phyloP scores from a whole-genome alignment of 2,329 filamentous ascomycete genomes.

The Balansia obtecta region DNA sequence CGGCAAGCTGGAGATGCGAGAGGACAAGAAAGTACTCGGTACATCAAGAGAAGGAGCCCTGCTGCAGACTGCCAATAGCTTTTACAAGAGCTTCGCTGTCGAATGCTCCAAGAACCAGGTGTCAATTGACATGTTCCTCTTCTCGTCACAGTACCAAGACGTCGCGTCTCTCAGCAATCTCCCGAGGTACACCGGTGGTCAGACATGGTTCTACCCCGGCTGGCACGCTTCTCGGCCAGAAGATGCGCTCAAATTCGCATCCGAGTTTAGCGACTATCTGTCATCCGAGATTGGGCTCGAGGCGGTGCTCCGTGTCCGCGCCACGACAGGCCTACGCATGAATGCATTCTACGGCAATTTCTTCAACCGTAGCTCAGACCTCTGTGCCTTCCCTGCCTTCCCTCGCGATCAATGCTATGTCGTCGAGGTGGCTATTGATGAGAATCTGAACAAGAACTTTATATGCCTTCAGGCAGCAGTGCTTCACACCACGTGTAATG shows the following conservation, averaged over 20 bases:
- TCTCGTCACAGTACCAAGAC: slow-evolving; percentile 92
- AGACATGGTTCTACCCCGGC: slow-evolving; percentile 96
- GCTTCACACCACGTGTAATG: slow-evolving; percentile 94
- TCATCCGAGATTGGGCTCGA: slow-evolving; percentile 93
- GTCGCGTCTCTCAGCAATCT: slow-evolving; percentile 93
- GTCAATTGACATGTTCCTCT: slow-evolving; percentile 96
- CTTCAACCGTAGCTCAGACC: slow-evolving; percentile 94
- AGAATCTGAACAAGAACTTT: slow-evolving; percentile 81
- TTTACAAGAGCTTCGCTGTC: slow-evolving; percentile 98
- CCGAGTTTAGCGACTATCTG: slow-evolving; percentile 94
- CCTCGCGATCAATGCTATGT: slow-evolving; percentile 95
- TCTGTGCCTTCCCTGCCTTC: slow-evolving; percentile 96
- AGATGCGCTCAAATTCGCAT: slow-evolving; percentile 95
- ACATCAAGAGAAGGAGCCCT: slow-evolving; percentile 84
- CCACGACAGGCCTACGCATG: slow-evolving; percentile 89
- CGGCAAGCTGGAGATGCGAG: slow-evolving; percentile 82
- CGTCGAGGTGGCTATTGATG: slow-evolving; percentile 95
- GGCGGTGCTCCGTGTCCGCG: slow-evolving; percentile 87
- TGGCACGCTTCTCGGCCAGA: slow-evolving; percentile 93
- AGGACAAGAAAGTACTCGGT: slow-evolving; percentile 91
- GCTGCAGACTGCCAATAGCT: slow-evolving; percentile 84
- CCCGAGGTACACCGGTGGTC: slow-evolving; percentile 89
- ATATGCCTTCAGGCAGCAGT: slow-evolving; percentile 91
- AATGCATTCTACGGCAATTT: slow-evolving; percentile 99
- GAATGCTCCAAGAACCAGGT: slow-evolving; percentile 99